Evolutionary conservation across 495 filamentous ascomycete species (phyloP).

Genomic region (Tricharina praecox): DNA sequence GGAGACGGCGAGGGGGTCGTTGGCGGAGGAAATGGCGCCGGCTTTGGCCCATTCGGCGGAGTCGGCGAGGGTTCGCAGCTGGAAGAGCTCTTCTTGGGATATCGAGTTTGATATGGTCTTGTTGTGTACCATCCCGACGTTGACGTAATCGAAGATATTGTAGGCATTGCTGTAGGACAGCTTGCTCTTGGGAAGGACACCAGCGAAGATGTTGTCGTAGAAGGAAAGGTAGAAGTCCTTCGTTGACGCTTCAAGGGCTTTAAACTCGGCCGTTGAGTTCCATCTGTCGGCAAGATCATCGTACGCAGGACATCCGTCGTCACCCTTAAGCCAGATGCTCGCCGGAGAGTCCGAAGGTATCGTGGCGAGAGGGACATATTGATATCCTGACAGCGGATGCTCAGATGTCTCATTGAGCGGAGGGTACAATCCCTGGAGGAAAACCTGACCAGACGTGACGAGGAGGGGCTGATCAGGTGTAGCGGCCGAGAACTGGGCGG

Average conservation of each 20-base stretch:
- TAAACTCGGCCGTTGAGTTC: conserved; percentile 28
- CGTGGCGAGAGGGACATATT: conserved; percentile 48
- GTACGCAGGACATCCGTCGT: conserved; percentile 37
- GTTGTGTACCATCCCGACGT: conserved; percentile 61
- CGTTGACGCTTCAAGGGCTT: conserved; percentile 28
- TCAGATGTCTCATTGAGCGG: conserved; percentile 43
- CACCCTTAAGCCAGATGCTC: conserved; percentile 43
- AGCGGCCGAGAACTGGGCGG: conserved; percentile 14
- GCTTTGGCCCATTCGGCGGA: conserved; percentile 47
- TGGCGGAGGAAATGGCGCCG: conserved; percentile 35
- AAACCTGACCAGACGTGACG: conserved; percentile 49
- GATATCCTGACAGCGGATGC: conserved; percentile 53
- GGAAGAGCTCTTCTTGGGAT: conserved; percentile 33
- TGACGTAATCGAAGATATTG: conserved; percentile 53
- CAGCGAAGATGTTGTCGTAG: conserved; percentile 27
- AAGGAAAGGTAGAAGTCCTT: conserved; percentile 37
- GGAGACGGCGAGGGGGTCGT: conserved; percentile 33
- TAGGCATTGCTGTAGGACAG: conserved; percentile 40
- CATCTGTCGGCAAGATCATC: conserved; percentile 29
- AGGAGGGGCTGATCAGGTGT: conserved; percentile 32
- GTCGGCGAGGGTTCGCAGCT: conserved; percentile 49
- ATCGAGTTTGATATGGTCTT: conserved; percentile 40
- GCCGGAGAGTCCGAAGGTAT: conserved; percentile 35
- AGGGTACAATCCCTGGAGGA: conserved; percentile 70
- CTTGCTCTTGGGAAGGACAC: conserved; percentile 8